Evolutionary conservation across 2,329 filamentous ascomycete species (phyloP), one percentile per base, ranked within the genome.

Genomic region (Xylaria sp.): DNA sequence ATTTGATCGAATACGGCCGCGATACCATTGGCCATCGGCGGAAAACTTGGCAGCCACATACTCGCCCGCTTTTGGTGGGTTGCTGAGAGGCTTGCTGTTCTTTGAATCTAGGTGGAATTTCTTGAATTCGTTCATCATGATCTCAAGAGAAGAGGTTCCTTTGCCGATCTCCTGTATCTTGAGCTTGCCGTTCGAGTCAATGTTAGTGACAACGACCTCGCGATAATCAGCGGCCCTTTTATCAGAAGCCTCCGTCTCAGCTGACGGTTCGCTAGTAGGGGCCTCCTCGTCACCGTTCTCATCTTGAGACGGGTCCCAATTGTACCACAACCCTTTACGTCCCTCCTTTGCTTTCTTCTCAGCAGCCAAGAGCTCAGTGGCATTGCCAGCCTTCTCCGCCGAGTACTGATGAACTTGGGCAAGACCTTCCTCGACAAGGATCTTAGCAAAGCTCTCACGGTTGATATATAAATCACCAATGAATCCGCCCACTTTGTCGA

Each of bases 401-500:
- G 95, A 98, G 83, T 97, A 98, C 65, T 91, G 90, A 79, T 98
- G 95, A 18, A 99, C 95, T 23, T 91, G 91, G 18, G 96, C 95
- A 35, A 98, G 86, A 70, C 96, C 96, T 82, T 99, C 96, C 81
- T 98, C 96, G 1, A 99, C 90, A 1, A 99, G 87, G 1, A 93
- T 81, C 85, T 97, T 98, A 76, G 94, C 93, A 78, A 99, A 97
- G 84, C 93, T 98, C 82, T 98, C 95, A 62, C 94, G 92, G 84
- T 94, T 95, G 79, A 99, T 88, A 80, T 94, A 98, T 27, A 99
- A 86, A 16, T 93, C 93, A 64, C 96, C 96, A 74, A 99, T 98
- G 84, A 99, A 99, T 44, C 96, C 96, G 75, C 96, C 96, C 29
- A 96, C 91, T 85, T 98, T 98, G 86, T 99, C 96, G 74, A 93